These are phyloP conservation scores for Orbilia javanica DNA, from an alignment of 2,329 filamentous ascomycete species.

Conservation along the genomic window DNA sequence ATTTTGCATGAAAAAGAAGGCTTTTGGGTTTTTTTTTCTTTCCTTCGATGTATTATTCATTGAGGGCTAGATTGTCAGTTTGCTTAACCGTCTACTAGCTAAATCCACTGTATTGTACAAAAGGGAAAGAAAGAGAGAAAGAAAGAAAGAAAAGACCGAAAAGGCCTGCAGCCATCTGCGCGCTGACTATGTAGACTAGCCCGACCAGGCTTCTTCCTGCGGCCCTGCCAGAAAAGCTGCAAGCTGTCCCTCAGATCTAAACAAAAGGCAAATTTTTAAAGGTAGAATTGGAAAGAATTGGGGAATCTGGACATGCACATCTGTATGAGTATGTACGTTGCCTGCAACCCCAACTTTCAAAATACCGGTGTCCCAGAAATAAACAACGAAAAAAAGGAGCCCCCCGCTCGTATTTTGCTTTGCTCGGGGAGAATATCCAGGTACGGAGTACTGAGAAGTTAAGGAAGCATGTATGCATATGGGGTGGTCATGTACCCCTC, in stretches of 20 bases:
- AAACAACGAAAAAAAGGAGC: neutral
- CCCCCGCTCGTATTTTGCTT: constrained; percentile 1
- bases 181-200: neutral
- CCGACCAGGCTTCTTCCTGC: neutral
- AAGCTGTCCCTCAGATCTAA: neutral
- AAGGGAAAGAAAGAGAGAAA: no score
- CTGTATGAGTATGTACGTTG: neutral
- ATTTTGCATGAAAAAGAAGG: neutral
- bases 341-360: neutral
- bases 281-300: neutral
- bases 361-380: no score
- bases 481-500: constrained; percentile 8
- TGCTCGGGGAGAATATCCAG: neutral
- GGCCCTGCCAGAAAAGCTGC: neutral
- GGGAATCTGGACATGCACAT: neutral
- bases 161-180: neutral
- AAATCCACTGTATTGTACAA: no score
- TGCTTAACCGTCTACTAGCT: neutral
- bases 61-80: neutral
- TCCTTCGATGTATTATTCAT: no score
- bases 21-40: neutral
- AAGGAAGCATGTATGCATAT: neutral
- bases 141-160: neutral
- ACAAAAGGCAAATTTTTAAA: neutral
- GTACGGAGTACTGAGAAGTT: neutral